phyloP scores from a whole-genome alignment of 371 early-diverging fungal genomes.

The Catenaria anguillulae region DNA sequence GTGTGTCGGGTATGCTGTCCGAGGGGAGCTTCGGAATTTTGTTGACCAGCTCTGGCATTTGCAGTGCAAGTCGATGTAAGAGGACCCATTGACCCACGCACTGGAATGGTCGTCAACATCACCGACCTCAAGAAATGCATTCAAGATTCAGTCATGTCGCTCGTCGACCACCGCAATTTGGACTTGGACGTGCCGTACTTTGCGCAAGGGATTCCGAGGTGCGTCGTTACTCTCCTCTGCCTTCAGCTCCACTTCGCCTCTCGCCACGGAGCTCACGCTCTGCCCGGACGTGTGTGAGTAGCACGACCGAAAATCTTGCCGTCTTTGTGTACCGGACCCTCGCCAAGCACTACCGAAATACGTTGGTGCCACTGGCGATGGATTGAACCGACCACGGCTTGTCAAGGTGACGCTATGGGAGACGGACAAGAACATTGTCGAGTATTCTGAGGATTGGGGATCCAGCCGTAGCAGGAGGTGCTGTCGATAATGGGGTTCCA shows the following conservation, averaged over 20 bases:
- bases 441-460: constrained; percentile 24
- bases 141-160: constrained; percentile 48
- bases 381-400: constrained; percentile 20
- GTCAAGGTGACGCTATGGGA: constrained; percentile 53
- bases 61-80: constrained; percentile 61
- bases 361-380: constrained; percentile 13
- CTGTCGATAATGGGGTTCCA: no score
- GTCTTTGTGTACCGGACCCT: constrained; percentile 66
- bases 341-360: constrained; percentile 18
- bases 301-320: constrained; percentile 80
- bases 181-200: constrained; percentile 10
- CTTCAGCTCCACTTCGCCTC: no score
- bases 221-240: no score
- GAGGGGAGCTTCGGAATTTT: no score
- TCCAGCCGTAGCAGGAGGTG: no score
- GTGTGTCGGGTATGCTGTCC: no score
- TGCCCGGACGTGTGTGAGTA: constrained; percentile 17
- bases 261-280: no score
- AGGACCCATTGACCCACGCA: constrained; percentile 30
- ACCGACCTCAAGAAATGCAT: constrained; percentile 63
- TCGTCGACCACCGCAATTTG: constrained; percentile 71
- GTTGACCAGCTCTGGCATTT: no score
- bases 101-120: constrained; percentile 81
- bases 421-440: constrained; percentile 54
- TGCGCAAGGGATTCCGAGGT: no score